phyloP scores from a whole-genome alignment of 2,329 filamentous ascomycete species.

The Akanthomyces uredinophilus region DNA sequence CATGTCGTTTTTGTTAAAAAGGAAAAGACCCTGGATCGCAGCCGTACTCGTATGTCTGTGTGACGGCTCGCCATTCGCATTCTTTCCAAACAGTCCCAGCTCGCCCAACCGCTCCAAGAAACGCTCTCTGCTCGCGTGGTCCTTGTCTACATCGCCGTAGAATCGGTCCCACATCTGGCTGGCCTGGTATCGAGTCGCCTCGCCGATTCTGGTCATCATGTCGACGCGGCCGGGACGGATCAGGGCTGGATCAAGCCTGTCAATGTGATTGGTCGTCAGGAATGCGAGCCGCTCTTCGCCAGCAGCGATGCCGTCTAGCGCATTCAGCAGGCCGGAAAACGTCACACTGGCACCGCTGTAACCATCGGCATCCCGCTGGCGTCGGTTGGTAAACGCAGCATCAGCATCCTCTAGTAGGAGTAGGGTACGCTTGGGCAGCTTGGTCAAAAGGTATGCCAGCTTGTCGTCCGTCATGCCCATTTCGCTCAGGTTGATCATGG shows the following conservation, averaged over 20 bases:
- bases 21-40: conserved; percentile 85
- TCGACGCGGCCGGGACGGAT: conserved; percentile 90
- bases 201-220: conserved; percentile 84
- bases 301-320: conserved; percentile 85
- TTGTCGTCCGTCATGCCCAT: conserved; percentile 85
- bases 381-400: conserved; percentile 80
- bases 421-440: conserved; percentile 76
- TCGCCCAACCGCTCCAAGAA: conserved; percentile 69
- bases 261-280: conserved; percentile 90
- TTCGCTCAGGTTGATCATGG: conserved; percentile 87
- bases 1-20: conserved; percentile 92
- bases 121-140: conserved; percentile 54
- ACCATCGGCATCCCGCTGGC: conserved; percentile 71
- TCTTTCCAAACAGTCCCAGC: conserved; percentile 63
- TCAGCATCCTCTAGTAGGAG: conserved; percentile 87
- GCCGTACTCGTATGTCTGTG: conserved; percentile 71
- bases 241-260: conserved; percentile 80
- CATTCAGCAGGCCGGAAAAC: conserved; percentile 84
- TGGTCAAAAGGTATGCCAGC: conserved; percentile 78
- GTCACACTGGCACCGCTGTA: conserved; percentile 87
- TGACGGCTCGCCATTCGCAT: conserved; percentile 41
- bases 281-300: conserved; percentile 93
- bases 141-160: conserved; percentile 73
- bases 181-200: conserved; percentile 82
- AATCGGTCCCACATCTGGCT: conserved; percentile 89